Evolutionary conservation across 2,329 filamentous ascomycete genomes (phyloP), one percentile per base, ranked within the genome.

Genomic region (Pseudohalonectria lignicola): DNA sequence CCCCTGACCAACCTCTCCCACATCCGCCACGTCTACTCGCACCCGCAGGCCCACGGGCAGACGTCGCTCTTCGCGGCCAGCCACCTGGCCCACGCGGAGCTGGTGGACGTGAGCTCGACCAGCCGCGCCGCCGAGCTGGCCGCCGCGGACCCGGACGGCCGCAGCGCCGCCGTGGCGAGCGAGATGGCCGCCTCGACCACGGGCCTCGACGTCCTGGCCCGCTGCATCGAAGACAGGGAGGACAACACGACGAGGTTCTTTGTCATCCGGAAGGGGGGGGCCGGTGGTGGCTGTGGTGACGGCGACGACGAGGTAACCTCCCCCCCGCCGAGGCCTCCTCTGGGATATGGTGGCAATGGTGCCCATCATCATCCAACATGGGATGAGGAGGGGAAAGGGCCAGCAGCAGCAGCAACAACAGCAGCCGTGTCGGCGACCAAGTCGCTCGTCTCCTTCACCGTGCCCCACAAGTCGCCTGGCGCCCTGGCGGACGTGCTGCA

Each of bases 41-140:
- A 98, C 60, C 88, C 90, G 9, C 92, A 98, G 61, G 92, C 87
- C 20, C 94, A 92, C 68, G 87, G 86, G 18, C 90, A 96, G 61
- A 94, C 87, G 60, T 77, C 79, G 15, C 57, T 54, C 11, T 94
- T 94, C 60, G 19, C 16, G 3, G 16, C 36, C n/a, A 31, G 68
- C 20, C 67, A 84, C 49, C 73, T 94, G 44, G 79, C 78, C 48
- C 75, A 75, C 32, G 69, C 81, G n/a, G 86, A 94, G 62, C 72
- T 79, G 37, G 74, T 90, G 42, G 88, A 96, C 54, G 81, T 86
- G 31, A 82, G 79, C 43, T 92, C 83, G 20, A 98, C 92, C 5
- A 88, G 82, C 48, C 79, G 78, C 45, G 92, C 86, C 0, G 90
- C 88, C 1, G 78, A 90, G 59, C 71, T 93, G 28, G 83, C 83